Base-by-base conservation (phyloP, 2,329 filamentous ascomycete species). In the Zymoseptoria pseudotritici region DNA sequence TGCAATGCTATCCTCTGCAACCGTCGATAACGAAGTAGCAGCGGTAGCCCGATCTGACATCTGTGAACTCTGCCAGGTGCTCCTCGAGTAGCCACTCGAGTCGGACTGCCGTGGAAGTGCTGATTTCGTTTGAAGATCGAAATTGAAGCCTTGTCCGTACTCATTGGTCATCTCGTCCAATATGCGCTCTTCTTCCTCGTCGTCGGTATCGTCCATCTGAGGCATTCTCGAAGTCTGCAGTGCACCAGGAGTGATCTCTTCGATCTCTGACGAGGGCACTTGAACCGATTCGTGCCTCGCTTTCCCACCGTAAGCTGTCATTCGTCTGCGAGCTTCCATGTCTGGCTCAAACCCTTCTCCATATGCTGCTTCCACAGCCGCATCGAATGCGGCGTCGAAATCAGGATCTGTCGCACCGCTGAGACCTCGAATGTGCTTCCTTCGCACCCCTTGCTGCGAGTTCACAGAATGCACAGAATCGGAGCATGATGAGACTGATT, bases 311-410 rank as follows among this genome's bases (percentile, higher is more conserved):
- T 60, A 57, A 9, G 58, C 63, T 0, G 65, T 67, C 36, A 61
- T 52, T 9, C 66, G 65, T 17, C 72, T 74, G 26, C 79, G 75
- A 22, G 78, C 76, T 6, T 80, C 74, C 19, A 81, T 80, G 72
- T 83, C 85, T 3, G 89, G 89, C 70, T 96, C 91, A 64, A 91
- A 89, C 0, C 90, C 90, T 63, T 97, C 91, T 72, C 96, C 89
- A 73, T 97, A 99, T 4, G 93, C 94, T 55, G 93, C 93, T 74
- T 97, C 94, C 8, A 97, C 92, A 13, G 94, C 94, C 22, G 92
- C 93, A 76, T 97, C 93, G 51, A 97, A 80, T 3, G 94, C 94
- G 8, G 91, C 91, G 74, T 97, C 92, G 66, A 97, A 96, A 70
- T 96, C 92, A 6, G 90, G 88, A 72, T 96, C 90, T 0, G 90